phyloP scores from a whole-genome alignment of 129 eudicot genomes.

The Flaveria brownii region DNA sequence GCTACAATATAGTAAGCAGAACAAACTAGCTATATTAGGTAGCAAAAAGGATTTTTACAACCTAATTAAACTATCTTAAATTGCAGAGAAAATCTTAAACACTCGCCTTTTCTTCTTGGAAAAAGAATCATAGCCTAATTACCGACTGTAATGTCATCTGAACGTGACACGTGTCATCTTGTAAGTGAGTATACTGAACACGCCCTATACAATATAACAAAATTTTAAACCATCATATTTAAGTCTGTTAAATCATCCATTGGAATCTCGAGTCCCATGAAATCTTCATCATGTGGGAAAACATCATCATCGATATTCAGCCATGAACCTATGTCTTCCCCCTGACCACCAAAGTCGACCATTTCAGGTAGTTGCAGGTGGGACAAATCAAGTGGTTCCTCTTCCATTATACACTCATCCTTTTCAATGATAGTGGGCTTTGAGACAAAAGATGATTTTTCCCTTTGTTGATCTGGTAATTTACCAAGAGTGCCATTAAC shows the following conservation, averaged over 20 bases:
- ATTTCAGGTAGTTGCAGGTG: constrained; percentile 67
- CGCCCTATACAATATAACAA: constrained; percentile 46
- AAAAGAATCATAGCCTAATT: constrained; percentile 48
- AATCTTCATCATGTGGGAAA: constrained; percentile 60
- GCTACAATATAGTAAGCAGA: constrained; percentile 60
- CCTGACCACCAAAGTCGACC: constrained; percentile 76
- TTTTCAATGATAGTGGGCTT: constrained; percentile 39
- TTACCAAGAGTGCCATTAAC: constrained; percentile 55
- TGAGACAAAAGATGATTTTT: constrained; percentile 37
- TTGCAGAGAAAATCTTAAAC: constrained; percentile 42
- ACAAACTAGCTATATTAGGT: constrained; percentile 47
- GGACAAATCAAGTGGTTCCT: constrained; percentile 62
- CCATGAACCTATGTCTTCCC: constrained; percentile 81
- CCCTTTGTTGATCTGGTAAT: constrained; percentile 51
- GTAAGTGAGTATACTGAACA: constrained; percentile 43
- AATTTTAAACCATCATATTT: constrained; percentile 74
- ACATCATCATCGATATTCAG: constrained; percentile 78
- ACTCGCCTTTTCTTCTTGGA: constrained; percentile 20
- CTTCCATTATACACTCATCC: constrained; percentile 44
- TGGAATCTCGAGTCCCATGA: constrained; percentile 86
- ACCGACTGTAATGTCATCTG: constrained; percentile 21
- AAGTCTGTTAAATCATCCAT: constrained; percentile 87
- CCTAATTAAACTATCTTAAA: constrained; percentile 47
- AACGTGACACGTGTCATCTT: constrained; percentile 27
- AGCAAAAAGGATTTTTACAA: constrained; percentile 59